A percentile compares a stretch with the other conserved stretches of the same genome.
Evolutionary conservation across 2,329 filamentous ascomycete species (phyloP).

Genomic region (Rhexocercosporidium sp.): DNA sequence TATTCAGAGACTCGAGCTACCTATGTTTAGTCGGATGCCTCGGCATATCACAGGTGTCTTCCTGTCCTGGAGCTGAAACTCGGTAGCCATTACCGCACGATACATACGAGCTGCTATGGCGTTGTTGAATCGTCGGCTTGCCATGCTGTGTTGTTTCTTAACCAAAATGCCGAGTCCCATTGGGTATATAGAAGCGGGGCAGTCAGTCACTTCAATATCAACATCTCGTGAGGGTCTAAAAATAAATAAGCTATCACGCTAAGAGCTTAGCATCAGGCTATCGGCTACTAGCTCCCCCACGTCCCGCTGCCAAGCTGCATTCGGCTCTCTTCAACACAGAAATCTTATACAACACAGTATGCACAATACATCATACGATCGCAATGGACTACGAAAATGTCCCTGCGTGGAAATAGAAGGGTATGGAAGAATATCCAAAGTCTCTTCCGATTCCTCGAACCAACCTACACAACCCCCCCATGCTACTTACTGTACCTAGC

Average conservation of each 20-base stretch:
- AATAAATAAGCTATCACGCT: slow-evolving; percentile 11
- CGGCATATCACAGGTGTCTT: neutral
- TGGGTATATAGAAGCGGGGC: no score
- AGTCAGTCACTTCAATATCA: neutral
- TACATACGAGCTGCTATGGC: neutral
- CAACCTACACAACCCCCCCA: neutral
- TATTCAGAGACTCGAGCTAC: neutral
- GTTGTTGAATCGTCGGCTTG: neutral
- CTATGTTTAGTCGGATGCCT: neutral
- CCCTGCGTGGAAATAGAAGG: neutral
- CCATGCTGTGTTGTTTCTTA: neutral
- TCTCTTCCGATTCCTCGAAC: neutral
- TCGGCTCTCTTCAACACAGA: no score
- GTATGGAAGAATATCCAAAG: no score
- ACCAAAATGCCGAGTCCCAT: neutral
- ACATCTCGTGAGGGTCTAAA: neutral
- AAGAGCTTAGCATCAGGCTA: neutral
- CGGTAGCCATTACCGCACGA: neutral
- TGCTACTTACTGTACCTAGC: neutral
- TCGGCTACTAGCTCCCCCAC: neutral
- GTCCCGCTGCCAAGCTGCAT: neutral
- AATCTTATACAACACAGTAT: no score
- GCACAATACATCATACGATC: neutral
- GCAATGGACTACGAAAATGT: neutral
- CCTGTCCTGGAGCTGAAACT: neutral